These are phyloP conservation scores for Lentinula edodes DNA, from an alignment of 768 basidiomycete genomes.

Conservation along the genomic window DNA sequence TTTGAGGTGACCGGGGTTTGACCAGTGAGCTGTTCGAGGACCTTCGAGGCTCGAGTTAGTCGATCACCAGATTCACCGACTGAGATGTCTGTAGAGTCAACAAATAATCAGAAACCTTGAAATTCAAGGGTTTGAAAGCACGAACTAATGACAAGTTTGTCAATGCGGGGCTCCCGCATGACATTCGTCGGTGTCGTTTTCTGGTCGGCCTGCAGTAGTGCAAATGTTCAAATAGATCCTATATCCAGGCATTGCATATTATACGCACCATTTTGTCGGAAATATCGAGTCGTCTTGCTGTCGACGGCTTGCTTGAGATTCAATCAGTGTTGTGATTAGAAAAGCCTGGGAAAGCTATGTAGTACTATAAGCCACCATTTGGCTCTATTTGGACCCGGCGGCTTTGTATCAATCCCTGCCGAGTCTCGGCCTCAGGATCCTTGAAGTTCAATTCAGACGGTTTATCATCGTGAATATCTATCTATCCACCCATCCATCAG, in stretches of 20 bases:
- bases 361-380: background rate
- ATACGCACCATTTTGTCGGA: slow-evolving; percentile 37
- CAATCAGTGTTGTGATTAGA: background rate
- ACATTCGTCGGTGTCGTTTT: slow-evolving; percentile 86
- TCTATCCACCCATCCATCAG: no score
- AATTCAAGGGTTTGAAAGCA: slow-evolving; percentile 20
- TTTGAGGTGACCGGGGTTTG: slow-evolving; percentile 99
- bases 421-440: no score
- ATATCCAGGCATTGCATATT: background rate
- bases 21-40: slow-evolving; percentile 97
- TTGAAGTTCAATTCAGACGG: no score
- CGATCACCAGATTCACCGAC: slow-evolving; percentile 99
- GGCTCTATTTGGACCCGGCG: background rate
- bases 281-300: slow-evolving; percentile 3
- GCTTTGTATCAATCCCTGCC: no score
- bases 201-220: slow-evolving; percentile 64
- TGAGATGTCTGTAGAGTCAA: slow-evolving; percentile 78
- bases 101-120: slow-evolving; percentile 3
- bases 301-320: background rate
- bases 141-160: slow-evolving; percentile 99
- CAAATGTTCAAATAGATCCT: slow-evolving; percentile 4
- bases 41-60: slow-evolving; percentile 97
- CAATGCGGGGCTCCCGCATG: slow-evolving; percentile 95
- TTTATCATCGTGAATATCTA: no score
- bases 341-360: background rate